Conservation (phyloP, 2,329 filamentous ascomycete genomes). For the Cordyceps farinosa region DNA sequence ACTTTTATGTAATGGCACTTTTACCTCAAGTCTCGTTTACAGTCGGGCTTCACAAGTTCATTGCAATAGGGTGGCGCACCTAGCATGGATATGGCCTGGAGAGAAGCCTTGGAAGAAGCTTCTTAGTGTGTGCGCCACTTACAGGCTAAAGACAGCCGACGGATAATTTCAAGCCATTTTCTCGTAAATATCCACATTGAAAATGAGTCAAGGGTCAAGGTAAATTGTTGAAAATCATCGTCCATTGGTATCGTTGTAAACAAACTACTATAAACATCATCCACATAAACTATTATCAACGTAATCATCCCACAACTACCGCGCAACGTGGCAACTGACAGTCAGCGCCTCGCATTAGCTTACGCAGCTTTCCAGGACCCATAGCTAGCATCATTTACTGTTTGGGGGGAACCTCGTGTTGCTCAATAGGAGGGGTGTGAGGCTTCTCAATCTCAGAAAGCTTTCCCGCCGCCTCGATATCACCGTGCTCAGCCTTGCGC, state of each 20-base stretch:
- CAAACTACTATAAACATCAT: constrained; percentile 11
- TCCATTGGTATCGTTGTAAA: constrained; percentile 17
- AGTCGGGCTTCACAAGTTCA: no score
- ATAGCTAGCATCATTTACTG: background rate
- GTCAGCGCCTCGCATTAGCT: background rate
- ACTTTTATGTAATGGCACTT: no score
- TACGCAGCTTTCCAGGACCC: background rate
- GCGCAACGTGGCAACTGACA: background rate
- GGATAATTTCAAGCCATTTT: no score
- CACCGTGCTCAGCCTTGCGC: constrained; percentile 26
- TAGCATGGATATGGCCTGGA: no score
- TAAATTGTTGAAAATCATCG: background rate
- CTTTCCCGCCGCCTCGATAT: constrained; percentile 25
- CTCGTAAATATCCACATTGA: no score
- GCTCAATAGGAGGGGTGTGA: constrained; percentile 15
- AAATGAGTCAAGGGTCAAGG: background rate
- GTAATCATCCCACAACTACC: background rate
- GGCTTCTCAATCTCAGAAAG: constrained; percentile 20
- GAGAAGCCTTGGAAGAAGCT: no score
- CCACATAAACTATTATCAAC: background rate
- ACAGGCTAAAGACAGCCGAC: no score
- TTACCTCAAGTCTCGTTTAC: no score
- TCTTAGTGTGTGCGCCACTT: no score
- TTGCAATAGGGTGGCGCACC: no score
- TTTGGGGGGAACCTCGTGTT: constrained; percentile 9